Base-by-base conservation (phyloP, 2,329 filamentous ascomycete genomes). In the Zasmidium angulare region DNA sequence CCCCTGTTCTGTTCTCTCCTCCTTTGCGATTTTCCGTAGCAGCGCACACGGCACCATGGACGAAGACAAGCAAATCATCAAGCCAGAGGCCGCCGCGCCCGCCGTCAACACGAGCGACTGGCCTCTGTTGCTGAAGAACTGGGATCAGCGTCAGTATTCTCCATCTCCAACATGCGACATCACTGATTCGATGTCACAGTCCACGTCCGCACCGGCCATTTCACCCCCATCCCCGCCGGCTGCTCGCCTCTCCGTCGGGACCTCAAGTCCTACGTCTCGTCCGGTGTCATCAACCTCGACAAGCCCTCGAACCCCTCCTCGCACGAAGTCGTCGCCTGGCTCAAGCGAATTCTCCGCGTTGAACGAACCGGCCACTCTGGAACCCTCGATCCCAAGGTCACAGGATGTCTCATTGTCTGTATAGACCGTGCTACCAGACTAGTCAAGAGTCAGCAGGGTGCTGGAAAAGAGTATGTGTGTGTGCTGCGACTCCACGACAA, bases 291-390 rank as follows among this genome's bases (percentile, higher is more conserved):
- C 80, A 99, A 99, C 82, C 88, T 97, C 69, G 91, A 96, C 81
- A 96, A 96, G 82, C 95, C 93, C 59, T 96, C 93, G 55, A 99
- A 99, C 82, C 93, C 93, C 56, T 97, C 93, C 68, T 95, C 89
- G 73, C 95, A 99, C 84, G 95, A 99, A 83, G 95, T 99, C 67
- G 95, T 99, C 74, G 93, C 95, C 68, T 99, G 95, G 95, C 90
- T 98, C 70, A 99, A 99, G 88, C 89, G 93, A 71, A 98, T 98
- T 72, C 84, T 99, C 58, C 91, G 90, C 74, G 88, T 89, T 64
- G 93, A 99, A 76, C 97, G 98, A 82, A 99, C 95, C 63, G 95
- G 95, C 68, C 95, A 99, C 85, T 96, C 92, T 69, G 95, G 95
- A 76, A 99, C 95, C 63, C 89, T 99, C 71, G 95, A 99, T 76